Evolutionary conservation across 169 alveolate genomes (phyloP).

Genomic region (Plasmodium gonderi): DNA sequence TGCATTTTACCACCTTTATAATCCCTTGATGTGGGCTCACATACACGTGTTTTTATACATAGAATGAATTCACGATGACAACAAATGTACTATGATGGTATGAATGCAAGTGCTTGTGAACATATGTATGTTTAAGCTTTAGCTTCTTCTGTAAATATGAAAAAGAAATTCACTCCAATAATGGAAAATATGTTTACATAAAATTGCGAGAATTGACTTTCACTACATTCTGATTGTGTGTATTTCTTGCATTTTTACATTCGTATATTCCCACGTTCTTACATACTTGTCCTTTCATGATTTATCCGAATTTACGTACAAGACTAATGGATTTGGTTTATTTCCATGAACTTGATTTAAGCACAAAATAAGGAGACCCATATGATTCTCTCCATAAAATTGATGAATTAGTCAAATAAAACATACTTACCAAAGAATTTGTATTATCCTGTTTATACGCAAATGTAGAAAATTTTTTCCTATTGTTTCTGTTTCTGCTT

Average conservation of each 20-base stretch:
- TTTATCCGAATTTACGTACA: background rate
- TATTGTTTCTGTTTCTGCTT: background rate
- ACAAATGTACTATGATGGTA: background rate
- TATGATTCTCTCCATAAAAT: background rate
- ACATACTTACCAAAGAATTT: background rate
- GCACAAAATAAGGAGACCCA: background rate
- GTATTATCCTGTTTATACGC: background rate
- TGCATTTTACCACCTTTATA: background rate
- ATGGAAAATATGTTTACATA: background rate
- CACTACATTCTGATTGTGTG: background rate
- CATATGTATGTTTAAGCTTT: background rate
- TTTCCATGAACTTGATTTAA: background rate
- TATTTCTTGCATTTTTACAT: background rate
- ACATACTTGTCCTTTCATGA: no score
- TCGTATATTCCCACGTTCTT: background rate
- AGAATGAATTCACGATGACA: no score
- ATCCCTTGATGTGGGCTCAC: background rate
- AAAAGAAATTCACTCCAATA: background rate
- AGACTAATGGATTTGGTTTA: background rate
- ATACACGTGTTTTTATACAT: no score
- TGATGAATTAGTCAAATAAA: background rate
- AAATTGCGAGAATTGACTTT: background rate
- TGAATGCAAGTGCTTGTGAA: background rate
- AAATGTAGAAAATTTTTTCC: background rate
- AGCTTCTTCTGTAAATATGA: background rate